Percentiles rank a stretch among this genome's conserved stretches.
Evolutionary conservation across 2,329 filamentous ascomycete species (phyloP).

Genomic region (Xylariomycetidae sp.): DNA sequence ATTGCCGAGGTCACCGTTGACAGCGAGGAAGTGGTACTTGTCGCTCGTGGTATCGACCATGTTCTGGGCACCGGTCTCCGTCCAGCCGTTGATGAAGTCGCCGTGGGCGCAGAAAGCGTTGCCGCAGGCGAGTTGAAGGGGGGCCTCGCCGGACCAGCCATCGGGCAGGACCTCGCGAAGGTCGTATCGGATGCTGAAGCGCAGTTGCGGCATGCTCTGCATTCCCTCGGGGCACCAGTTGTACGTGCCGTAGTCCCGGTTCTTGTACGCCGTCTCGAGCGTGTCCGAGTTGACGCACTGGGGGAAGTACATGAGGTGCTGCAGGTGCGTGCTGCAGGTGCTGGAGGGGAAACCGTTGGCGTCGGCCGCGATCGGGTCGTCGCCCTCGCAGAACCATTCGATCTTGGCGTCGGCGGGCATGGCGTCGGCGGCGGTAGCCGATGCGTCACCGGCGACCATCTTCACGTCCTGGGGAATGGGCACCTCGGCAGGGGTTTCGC

Average conservation of each 20-base stretch:
- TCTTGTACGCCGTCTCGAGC: slow-evolving; percentile 23
- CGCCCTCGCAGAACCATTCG: slow-evolving; percentile 18
- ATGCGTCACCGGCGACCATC: slow-evolving; percentile 32
- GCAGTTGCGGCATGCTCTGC: slow-evolving; percentile 36
- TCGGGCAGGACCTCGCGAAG: slow-evolving; percentile 31
- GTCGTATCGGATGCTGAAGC: slow-evolving; percentile 38
- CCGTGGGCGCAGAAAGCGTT: slow-evolving; percentile 31
- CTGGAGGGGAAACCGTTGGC: slow-evolving; percentile 67
- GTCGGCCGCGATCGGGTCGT: slow-evolving; percentile 37
- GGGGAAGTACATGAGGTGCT: slow-evolving; percentile 45
- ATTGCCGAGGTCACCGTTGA: slow-evolving; percentile 30
- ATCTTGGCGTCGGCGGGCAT: slow-evolving; percentile 15
- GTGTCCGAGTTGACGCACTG: slow-evolving; percentile 31
- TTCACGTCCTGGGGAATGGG: slow-evolving; percentile 15
- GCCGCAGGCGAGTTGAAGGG: slow-evolving; percentile 33
- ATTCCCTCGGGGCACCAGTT: slow-evolving; percentile 33
- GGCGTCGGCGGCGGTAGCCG: slow-evolving; percentile 34
- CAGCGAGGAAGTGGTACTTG: slow-evolving; percentile 28
- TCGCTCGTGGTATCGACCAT: slow-evolving; percentile 27
- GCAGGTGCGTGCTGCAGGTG: slow-evolving; percentile 57
- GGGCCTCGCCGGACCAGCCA: slow-evolving; percentile 34
- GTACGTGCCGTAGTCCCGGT: slow-evolving; percentile 23
- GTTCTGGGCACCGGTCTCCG: slow-evolving; percentile 31
- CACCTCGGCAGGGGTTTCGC: slow-evolving; percentile 13
- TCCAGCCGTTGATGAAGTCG: slow-evolving; percentile 43